These are phyloP conservation scores for Aphanomyces cochlioides DNA, from an alignment of 352 stramenopile species.

Conservation along the genomic window DNA sequence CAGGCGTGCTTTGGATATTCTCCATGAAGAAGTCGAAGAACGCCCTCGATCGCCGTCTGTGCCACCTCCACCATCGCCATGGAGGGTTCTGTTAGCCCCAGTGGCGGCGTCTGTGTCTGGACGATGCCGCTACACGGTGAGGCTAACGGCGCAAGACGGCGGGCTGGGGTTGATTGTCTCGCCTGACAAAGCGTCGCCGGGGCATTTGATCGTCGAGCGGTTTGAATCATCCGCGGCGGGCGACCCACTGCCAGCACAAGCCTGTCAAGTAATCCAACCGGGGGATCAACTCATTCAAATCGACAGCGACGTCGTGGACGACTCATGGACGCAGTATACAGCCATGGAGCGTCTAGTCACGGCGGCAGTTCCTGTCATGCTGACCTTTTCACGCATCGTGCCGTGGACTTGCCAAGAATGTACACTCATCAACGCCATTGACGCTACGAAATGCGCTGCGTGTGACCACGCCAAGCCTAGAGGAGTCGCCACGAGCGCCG, in stretches of 20 bases:
- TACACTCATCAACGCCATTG: constrained; percentile 60
- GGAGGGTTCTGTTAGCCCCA: neutral
- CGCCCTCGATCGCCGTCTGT: neutral
- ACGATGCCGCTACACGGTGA: constrained; percentile 35
- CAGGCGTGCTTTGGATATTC: neutral
- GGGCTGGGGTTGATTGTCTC: constrained; percentile 64
- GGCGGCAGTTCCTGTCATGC: constrained; percentile 58
- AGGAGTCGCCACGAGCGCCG: too few species aligned
- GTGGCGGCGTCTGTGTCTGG: neutral
- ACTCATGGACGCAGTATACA: constrained; percentile 43
- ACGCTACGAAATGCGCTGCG: constrained; percentile 42
- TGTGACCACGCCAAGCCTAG: constrained; percentile 37
- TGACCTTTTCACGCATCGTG: constrained; percentile 58
- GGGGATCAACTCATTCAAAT: constrained; percentile 63
- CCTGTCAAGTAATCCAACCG: constrained; percentile 56
- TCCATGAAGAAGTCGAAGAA: neutral
- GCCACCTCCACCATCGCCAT: neutral
- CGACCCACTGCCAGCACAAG: constrained; percentile 61
- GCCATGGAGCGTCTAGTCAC: constrained; percentile 70
- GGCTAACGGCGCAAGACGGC: constrained; percentile 60
- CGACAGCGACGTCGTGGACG: constrained; percentile 46
- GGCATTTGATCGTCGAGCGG: constrained; percentile 47
- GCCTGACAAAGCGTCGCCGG: constrained; percentile 30
- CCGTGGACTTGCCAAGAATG: constrained; percentile 66
- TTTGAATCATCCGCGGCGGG: constrained; percentile 62